These are phyloP conservation scores for Lactarius trivialis DNA, from an alignment of 768 basidiomycete species.

Conservation along the genomic window DNA sequence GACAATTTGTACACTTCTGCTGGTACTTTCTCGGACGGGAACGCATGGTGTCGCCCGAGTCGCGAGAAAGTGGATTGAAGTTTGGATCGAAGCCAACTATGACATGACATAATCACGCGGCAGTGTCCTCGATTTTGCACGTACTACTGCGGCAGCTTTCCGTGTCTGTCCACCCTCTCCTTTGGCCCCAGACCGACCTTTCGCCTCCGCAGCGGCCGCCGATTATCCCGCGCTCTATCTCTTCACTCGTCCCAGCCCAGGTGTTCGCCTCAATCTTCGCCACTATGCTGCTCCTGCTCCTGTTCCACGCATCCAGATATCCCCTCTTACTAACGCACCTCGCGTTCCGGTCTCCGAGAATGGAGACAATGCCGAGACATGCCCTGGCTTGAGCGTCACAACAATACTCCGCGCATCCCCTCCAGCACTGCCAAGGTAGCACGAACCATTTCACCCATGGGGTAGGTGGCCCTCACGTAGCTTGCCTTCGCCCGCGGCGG, in stretches of 20 bases:
- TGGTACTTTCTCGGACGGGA: too few species aligned
- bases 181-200: slow-evolving; percentile 9
- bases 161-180: slow-evolving; percentile 4
- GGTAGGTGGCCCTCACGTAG: too few species aligned
- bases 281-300: slow-evolving; percentile 19
- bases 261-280: too few species aligned
- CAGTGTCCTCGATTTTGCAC: too few species aligned
- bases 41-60: too few species aligned
- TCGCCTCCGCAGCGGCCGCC: too few species aligned
- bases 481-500: too few species aligned
- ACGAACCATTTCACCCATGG: too few species aligned
- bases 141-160: slow-evolving; percentile 8
- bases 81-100: too few species aligned
- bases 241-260: slow-evolving; percentile 8
- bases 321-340: neutral
- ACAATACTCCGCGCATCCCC: slow-evolving; percentile 2
- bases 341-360: slow-evolving; percentile 14
- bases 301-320: neutral
- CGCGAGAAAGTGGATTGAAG: too few species aligned
- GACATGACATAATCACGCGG: too few species aligned
- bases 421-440: slow-evolving; percentile 4
- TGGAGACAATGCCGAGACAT: slow-evolving; percentile 13
- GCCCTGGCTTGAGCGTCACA: slow-evolving; percentile 5
- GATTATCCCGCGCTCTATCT: slow-evolving; percentile 13
- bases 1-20: too few species aligned